Base-by-base conservation (phyloP, 768 basidiomycete genomes). In the Exidia glandulosa region DNA sequence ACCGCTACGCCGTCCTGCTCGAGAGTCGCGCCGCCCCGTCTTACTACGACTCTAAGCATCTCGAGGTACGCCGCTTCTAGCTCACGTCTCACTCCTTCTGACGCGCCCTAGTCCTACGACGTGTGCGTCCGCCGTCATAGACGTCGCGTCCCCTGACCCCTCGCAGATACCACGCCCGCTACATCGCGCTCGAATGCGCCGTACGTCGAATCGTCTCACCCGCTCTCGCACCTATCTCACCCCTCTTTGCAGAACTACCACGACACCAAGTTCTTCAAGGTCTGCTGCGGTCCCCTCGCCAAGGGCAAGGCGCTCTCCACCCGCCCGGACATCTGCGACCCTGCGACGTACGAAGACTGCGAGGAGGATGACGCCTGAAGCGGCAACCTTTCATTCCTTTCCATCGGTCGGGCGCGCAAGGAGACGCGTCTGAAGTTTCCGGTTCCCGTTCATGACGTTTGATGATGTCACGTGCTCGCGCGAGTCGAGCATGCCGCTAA, bases 81-180 rank as follows among this genome's bases (percentile, higher is more conserved):
- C 63, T 45, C 56, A 4, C 47, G 57, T 59, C 56, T 60, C 62
- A 48, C 63, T 64, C 41, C 59, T 62, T 31, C 62, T 66, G 62
- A 48, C 48, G 62, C 36, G 59, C 60, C 56, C 32, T 57, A 66
- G 58, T 63, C 64, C 32, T 59, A 65, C 57, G 41, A 45, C 16
- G 41, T 45, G 41, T 45, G 19, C 6, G 41, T 14, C 41, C 34
- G 34, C 34, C 34, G 34, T 12, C 41, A 19, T 45, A 14, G 16
- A 45, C 12, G 16, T 19, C 6, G 12, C 2, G 19, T 23, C 19
- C 41, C 41, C 41, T 45, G 41, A 19, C 7, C 23, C 41, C 41
- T 10, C 19, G 71, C 41, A 63, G 57, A 16, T 86, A 88, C 73
- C 83, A 87, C 73, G 64, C 68, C 31, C 78, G 88, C 61, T 90